Conservation (phyloP, 2,329 filamentous ascomycete species). For the Pseudonectria buxi region DNA sequence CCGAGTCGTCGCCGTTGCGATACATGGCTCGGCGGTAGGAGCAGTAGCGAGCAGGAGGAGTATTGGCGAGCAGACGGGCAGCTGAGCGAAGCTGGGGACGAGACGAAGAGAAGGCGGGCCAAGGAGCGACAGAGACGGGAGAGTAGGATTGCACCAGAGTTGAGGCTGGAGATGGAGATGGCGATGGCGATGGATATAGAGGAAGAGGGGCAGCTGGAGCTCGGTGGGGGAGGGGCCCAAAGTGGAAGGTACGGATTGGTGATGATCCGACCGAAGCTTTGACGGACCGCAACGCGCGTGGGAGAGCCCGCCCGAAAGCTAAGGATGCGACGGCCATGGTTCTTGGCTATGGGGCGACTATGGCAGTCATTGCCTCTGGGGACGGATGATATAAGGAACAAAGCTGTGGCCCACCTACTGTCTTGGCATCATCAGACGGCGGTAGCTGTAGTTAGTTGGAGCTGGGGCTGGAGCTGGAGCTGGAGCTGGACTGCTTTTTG, state of each 20-base stretch:
- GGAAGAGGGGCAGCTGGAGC: slow-evolving; percentile 12
- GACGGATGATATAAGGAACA: no score
- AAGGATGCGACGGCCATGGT: no score
- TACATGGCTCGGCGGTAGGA: slow-evolving; percentile 24
- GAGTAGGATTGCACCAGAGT: background rate
- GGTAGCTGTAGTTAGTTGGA: no score
- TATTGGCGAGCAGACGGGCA: background rate
- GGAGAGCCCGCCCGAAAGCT: no score
- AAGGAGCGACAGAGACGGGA: background rate
- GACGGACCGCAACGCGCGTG: no score
- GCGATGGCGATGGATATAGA: slow-evolving; percentile 1
- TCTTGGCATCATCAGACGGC: no score
- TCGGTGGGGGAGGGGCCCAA: slow-evolving; percentile 20
- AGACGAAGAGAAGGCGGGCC: background rate
- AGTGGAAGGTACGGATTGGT: slow-evolving; percentile 19
- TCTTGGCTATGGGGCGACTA: no score
- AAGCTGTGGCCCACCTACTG: no score
- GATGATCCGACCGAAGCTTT: slow-evolving; percentile 6
- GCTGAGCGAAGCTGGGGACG: slow-evolving; percentile 2
- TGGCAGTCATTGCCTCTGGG: no score
- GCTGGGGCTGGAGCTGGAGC: no score
- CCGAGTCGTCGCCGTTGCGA: slow-evolving; percentile 19
- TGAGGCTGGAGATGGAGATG: background rate
- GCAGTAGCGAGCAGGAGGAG: slow-evolving; percentile 14
- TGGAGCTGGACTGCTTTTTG: no score